A percentile compares a stretch with the other conserved stretches of the same genome.
These are phyloP conservation scores for Venturia aucupariae DNA, from an alignment of 2,329 filamentous ascomycete species.

Conservation along the genomic window DNA sequence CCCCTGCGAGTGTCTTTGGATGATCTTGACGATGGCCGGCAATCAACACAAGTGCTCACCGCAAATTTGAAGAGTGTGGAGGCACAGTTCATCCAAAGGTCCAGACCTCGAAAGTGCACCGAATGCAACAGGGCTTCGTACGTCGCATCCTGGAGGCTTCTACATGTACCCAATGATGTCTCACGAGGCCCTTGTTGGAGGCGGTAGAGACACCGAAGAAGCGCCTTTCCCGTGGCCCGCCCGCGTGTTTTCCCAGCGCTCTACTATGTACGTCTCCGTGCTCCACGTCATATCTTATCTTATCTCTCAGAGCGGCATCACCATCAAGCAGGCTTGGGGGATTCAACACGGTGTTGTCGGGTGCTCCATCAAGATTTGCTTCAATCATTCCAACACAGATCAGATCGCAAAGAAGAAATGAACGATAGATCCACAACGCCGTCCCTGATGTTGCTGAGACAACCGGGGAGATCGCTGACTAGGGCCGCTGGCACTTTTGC, in stretches of 20 bases:
- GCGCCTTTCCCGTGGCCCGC: not conserved
- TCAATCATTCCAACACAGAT: not conserved
- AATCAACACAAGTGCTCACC: constrained; percentile 1
- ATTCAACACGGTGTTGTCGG: not conserved
- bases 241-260: not conserved
- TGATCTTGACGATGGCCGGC: not conserved
- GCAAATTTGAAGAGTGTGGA: not conserved
- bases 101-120: not conserved
- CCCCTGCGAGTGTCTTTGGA: not conserved
- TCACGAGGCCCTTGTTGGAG: not conserved
- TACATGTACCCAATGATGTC: not conserved
- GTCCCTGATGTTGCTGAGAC: not conserved
- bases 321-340: not conserved
- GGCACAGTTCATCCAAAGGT: not conserved
- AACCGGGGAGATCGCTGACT: not conserved
- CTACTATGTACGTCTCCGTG: too few relatives aligned
- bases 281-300: constrained; percentile 5
- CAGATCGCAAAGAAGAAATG: not conserved
- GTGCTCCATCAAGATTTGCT: not conserved
- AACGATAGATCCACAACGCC: not conserved
- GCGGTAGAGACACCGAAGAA: not conserved
- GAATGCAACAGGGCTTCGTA: not conserved
- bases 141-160: not conserved
- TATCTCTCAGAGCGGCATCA: not conserved
- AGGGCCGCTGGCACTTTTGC: not conserved